Percentiles rank a stretch among this genome's conserved stretches.
Evolutionary conservation across 306 rosid species (phyloP).

Genomic region (Prinsepia uniflora): DNA sequence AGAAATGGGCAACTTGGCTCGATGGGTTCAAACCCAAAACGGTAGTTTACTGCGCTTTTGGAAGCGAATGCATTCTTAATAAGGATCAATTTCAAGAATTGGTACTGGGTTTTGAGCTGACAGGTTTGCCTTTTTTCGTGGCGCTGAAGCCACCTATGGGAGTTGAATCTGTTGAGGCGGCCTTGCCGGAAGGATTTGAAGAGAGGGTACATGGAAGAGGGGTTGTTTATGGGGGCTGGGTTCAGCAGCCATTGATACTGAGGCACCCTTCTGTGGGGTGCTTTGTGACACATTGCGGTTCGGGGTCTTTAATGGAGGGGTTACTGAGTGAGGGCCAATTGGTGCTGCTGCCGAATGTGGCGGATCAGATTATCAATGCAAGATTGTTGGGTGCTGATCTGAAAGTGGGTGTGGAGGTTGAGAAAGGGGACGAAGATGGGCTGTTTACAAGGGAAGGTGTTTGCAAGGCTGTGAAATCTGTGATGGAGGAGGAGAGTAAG

Average conservation of each 20-base stretch:
- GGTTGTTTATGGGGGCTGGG: constrained; percentile 59
- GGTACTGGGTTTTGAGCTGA: constrained; percentile 61
- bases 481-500: constrained; percentile 43
- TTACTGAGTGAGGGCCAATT: constrained; percentile 48
- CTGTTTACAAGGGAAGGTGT: constrained; percentile 44
- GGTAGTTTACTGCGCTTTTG: constrained; percentile 59
- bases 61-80: constrained; percentile 46
- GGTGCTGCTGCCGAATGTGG: constrained; percentile 48
- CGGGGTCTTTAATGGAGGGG: constrained; percentile 64
- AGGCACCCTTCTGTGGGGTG: constrained; percentile 71
- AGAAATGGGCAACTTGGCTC: constrained; percentile 53
- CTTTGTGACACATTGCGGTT: constrained; percentile 76
- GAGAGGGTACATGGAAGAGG: constrained; percentile 52
- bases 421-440: constrained; percentile 58
- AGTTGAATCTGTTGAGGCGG: constrained; percentile 34
- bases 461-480: constrained; percentile 36
- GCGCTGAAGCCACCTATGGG: constrained; percentile 53
- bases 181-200: constrained; percentile 54
- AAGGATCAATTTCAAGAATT: constrained; percentile 50
- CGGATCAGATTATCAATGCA: constrained; percentile 57
- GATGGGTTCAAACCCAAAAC: constrained; percentile 36
- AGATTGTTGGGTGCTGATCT: constrained; percentile 45
- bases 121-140: constrained; percentile 50
- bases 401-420: constrained; percentile 58
- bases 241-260: constrained; percentile 57